These are phyloP conservation scores for Papilionanthe hybrid DNA, from an alignment of 116 monocot species.

Conservation along the genomic window DNA sequence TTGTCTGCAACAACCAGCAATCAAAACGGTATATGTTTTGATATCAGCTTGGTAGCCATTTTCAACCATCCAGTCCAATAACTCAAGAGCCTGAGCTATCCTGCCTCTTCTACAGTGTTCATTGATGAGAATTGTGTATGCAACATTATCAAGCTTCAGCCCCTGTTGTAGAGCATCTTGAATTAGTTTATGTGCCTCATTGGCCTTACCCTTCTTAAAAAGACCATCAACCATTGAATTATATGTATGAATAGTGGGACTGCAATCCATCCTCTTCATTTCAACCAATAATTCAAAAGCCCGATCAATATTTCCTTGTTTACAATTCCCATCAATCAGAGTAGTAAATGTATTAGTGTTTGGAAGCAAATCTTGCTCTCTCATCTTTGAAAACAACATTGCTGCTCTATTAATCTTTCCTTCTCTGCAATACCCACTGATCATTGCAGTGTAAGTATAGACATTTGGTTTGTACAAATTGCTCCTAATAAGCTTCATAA, in stretches of 20 bases:
- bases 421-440: constrained; percentile 85
- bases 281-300: constrained; percentile 54
- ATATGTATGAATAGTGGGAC: constrained; percentile 69
- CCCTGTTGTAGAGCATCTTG: constrained; percentile 30
- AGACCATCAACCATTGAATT: constrained; percentile 69
- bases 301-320: constrained; percentile 57
- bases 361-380: constrained; percentile 66
- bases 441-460: constrained; percentile 88
- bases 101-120: constrained; percentile 72
- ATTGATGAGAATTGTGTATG: constrained; percentile 73
- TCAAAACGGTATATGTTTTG: constrained; percentile 60
- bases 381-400: constrained; percentile 78
- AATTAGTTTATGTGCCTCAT: constrained; percentile 63
- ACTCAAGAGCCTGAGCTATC: constrained; percentile 39
- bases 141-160: constrained; percentile 57
- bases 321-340: constrained; percentile 79
- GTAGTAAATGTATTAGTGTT: constrained; percentile 77
- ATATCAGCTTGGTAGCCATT: constrained; percentile 66
- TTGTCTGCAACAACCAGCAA: constrained; percentile 60
- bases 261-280: constrained; percentile 55
- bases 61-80: constrained; percentile 65
- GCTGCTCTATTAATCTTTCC: constrained; percentile 75
- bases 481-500: constrained; percentile 87
- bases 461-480: constrained; percentile 84
- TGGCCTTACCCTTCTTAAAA: constrained; percentile 55